phyloP scores from a whole-genome alignment of 2,329 filamentous ascomycete genomes.

The Aspergillus ibericus region DNA sequence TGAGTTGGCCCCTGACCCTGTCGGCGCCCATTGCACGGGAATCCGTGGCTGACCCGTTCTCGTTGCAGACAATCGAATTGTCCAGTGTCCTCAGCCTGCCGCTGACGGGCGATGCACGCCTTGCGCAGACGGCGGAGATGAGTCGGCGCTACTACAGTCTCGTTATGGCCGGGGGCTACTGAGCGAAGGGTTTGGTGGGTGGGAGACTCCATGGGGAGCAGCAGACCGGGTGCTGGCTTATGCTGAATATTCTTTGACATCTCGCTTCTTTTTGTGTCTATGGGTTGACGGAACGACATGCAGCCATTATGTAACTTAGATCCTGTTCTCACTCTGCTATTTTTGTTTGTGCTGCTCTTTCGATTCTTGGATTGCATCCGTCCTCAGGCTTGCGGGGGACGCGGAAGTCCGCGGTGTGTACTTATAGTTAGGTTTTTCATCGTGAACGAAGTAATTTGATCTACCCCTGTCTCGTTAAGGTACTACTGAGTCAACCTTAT shows the following conservation, averaged over 20 bases:
- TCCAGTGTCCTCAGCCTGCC: constrained; percentile 43
- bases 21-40: too few relatives aligned
- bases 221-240: not conserved
- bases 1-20: constrained; percentile 35
- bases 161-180: constrained; percentile 56
- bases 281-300: not conserved
- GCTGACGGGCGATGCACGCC: constrained; percentile 69
- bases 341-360: constrained; percentile 1
- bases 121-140: constrained; percentile 69
- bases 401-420: not conserved
- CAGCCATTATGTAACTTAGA: constrained; percentile 13
- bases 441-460: not conserved
- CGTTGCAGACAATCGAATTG: constrained; percentile 33
- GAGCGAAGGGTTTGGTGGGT: constrained; percentile 13
- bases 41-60: not conserved
- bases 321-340: not conserved
- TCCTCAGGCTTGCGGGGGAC: not conserved
- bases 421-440: not conserved
- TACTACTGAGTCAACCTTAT: too few relatives aligned
- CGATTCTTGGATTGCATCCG: not conserved
- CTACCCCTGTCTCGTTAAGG: too few relatives aligned
- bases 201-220: not conserved
- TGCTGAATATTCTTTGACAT: not conserved
- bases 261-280: not conserved
- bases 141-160: constrained; percentile 68